Conservation (phyloP, 129 eudicot genomes). For the Chrysanthemum lavandulifolium region DNA sequence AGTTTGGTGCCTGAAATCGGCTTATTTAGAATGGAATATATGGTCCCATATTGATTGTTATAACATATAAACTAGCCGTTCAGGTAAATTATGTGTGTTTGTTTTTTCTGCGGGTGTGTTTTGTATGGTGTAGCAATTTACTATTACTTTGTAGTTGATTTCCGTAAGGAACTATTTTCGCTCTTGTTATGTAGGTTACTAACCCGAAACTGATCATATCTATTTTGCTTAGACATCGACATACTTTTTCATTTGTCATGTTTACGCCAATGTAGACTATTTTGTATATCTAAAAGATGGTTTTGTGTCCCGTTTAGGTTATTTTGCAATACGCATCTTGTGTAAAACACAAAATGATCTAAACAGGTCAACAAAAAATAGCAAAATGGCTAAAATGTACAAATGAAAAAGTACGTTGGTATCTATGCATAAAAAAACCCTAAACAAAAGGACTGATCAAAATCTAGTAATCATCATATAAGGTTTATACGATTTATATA, state of each 20-base stretch:
- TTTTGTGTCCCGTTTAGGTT: no score
- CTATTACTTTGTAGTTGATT: not conserved
- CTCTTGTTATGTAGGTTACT: not conserved
- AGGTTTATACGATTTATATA: not conserved
- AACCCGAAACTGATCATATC: no score
- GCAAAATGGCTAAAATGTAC: no score
- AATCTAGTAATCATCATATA: not conserved
- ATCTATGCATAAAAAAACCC: no score
- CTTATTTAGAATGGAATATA: slow-evolving; percentile 14
- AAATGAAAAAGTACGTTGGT: no score
- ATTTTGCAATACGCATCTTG: no score
- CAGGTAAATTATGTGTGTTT: not conserved
- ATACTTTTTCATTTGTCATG: no score
- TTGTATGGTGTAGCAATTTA: not conserved
- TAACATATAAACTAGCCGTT: not conserved
- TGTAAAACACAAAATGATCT: no score
- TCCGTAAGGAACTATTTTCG: not conserved
- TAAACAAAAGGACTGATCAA: not conserved
- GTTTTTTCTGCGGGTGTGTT: not conserved
- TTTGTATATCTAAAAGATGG: no score
- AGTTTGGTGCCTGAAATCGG: slow-evolving; percentile 48
- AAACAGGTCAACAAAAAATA: no score
- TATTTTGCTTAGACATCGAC: no score
- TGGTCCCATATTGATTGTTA: not conserved
- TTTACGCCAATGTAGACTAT: no score